Evolutionary conservation across 108 stramenopile genomes (phyloP), one percentile per base, ranked within the genome.

Genomic region (Schizochytrium sp.): DNA sequence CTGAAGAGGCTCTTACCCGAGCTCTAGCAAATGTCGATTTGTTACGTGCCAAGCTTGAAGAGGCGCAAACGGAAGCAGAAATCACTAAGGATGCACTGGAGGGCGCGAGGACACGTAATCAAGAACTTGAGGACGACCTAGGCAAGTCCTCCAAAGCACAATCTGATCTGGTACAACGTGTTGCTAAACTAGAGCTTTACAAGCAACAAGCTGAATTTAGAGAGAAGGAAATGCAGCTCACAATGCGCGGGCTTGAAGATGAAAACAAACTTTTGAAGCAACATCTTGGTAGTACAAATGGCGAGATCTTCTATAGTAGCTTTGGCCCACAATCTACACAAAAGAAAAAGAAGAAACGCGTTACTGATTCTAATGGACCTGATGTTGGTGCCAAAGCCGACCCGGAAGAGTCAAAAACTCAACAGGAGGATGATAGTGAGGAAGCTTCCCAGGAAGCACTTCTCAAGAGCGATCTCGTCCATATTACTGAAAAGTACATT

Each of bases 401-500:
- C 28, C 28, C 28, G 28, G 28, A 28, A 28, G 28, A 28, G 12
- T 69, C 64, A 44, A 69, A 38, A 44, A 69, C 42, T 2, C 28
- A 44, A 44, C 64, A 3, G 19, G 64, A 69, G 10, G 28, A 44
- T 7, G 44, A 69, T 44, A 44, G 42, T 8, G 10, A 38, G 64
- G 44, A 44, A 7, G 8, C 64, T 8, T 69, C 76, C 0, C 76
- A 55, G 28, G 53, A 49, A 53, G 76, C 47, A 2, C 53, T 83
- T 2, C 76, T 83, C 53, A 49, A 83, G 76, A 49, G 76, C 1
- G 76, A 83, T 28, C 47, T 83, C 28, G 40, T 55, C 38, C 47
- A 55, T 83, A 55, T 83, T 49, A 83, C 76, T 0, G 76, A 83
- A 55, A 49, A 55, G 76, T 83, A 83, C 76, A 83, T 83, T 28